Evolutionary conservation across 345 rosid species (phyloP).

Genomic region (Heritiera fomes): DNA sequence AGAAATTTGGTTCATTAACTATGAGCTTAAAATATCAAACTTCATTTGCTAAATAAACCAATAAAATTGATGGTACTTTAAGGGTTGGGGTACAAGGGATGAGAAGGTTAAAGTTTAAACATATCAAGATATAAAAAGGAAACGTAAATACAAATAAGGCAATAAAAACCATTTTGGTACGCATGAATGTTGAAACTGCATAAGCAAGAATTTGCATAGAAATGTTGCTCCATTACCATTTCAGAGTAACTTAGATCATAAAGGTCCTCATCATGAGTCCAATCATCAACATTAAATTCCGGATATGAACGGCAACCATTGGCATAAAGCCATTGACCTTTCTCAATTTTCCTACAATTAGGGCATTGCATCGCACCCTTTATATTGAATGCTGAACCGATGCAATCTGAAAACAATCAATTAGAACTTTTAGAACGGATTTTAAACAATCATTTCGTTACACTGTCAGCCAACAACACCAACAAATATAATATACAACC

Average conservation of each 20-base stretch:
- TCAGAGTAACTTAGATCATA: conserved; percentile 82
- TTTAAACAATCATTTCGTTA: background rate
- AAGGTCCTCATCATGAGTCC: conserved; percentile 89
- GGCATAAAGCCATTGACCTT: conserved; percentile 98
- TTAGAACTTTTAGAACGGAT: background rate
- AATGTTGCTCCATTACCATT: conserved; percentile 52
- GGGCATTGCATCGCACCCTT: conserved; percentile 99
- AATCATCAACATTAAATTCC: conserved; percentile 82
- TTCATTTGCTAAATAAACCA: background rate
- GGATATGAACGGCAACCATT: conserved; percentile 73
- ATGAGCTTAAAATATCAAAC: background rate
- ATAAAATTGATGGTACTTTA: background rate
- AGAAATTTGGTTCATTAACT: background rate
- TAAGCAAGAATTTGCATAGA: conserved; percentile 12
- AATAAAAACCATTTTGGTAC: background rate
- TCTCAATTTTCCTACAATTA: conserved; percentile 93
- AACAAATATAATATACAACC: background rate
- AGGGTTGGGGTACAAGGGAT: background rate
- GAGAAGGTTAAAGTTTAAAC: background rate
- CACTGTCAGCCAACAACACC: background rate
- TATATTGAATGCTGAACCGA: conserved; percentile 95
- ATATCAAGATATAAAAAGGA: conserved; percentile 1
- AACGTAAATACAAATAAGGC: background rate
- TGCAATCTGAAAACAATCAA: conserved; percentile 65
- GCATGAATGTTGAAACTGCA: conserved; percentile 12